Base-by-base conservation (phyloP, 2,329 filamentous ascomycete genomes). In the Colletotrichum graminicola region DNA sequence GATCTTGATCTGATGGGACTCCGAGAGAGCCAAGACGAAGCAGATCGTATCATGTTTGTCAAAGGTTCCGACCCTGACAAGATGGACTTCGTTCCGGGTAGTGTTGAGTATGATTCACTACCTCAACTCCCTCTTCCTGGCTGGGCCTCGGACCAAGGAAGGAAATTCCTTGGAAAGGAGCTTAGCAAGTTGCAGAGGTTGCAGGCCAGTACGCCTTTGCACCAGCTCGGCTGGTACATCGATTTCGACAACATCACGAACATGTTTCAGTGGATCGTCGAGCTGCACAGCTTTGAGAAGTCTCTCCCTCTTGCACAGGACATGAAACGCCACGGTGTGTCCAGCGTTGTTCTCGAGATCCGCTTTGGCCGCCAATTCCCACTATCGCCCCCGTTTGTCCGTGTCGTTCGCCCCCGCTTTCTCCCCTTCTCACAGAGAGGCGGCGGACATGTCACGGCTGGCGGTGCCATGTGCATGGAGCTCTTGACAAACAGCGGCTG, bases 231-330 rank as follows among this genome's bases (percentile, higher is more conserved):
- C 21, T 97, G 94, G 94, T 94, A 94, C 77, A 90, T 97, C 66
- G 88, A 97, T 76, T 85, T 87, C 59, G 82, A 84, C 7, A 87
- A 89, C 61, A 84, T 95, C 47, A 87, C 83, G 29, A 97, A 95
- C 76, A 86, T 94, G 73, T 97, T 96, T 77, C 94, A 97, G 77
- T 97, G 94, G 94, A 94, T 97, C 70, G 90, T 97, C 7, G 93
- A 97, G 79, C 84, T 98, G 1, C 95, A 97, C 79, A 93, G 91
- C 54, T 97, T 97, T 76, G 91, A 94, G 32, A 74, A 82, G 0
- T 79, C 82, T 1, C 84, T 96, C 0, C 93, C 92, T 0, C 84
- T 98, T 1, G 91, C 92, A 0, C 78, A 87, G 64, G 94, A 97
- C 77, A 94, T 97, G 89, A 89, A 91, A 78, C 76, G 78, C 2